Percentiles rank a stretch among this genome's conserved stretches.
Evolutionary conservation across 768 basidiomycete species (phyloP).

Genomic region (Termitomyces sp.): DNA sequence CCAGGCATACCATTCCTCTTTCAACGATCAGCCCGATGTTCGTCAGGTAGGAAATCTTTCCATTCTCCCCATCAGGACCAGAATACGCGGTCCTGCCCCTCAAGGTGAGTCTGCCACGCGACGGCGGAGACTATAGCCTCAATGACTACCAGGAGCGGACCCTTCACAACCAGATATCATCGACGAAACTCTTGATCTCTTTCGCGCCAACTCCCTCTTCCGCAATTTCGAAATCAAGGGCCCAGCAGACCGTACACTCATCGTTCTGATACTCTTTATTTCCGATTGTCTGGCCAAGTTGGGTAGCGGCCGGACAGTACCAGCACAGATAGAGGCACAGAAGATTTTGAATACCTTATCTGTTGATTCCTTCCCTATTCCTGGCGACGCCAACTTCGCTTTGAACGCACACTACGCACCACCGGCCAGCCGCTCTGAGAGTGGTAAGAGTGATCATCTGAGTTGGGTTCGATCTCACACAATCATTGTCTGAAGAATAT

Average conservation of each 20-base stretch:
- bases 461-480: not conserved
- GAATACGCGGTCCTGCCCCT: constrained; percentile 89
- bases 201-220: constrained; percentile 98
- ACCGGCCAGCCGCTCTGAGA: constrained; percentile 70
- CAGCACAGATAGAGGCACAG: constrained; percentile 76
- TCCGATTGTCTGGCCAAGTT: constrained; percentile 96
- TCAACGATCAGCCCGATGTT: constrained; percentile 81
- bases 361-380: constrained; percentile 89
- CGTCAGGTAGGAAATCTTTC: constrained; percentile 87
- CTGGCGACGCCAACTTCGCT: constrained; percentile 93
- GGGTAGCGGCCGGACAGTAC: constrained; percentile 60
- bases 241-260: constrained; percentile 90
- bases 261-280: constrained; percentile 95
- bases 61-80: constrained; percentile 87
- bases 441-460: constrained; percentile 44
- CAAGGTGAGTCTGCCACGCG: constrained; percentile 40
- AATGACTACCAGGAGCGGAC: constrained; percentile 51
- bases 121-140: constrained; percentile 8
- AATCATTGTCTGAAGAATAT: constrained; percentile 50
- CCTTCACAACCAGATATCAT: constrained; percentile 79
- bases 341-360: constrained; percentile 89
- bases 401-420: constrained; percentile 88
- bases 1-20: constrained; percentile 94
- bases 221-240: constrained; percentile 99
- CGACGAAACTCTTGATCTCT: constrained; percentile 93